Conservation (phyloP, 129 eudicot species). For the Chrysanthemum seticuspe region DNA sequence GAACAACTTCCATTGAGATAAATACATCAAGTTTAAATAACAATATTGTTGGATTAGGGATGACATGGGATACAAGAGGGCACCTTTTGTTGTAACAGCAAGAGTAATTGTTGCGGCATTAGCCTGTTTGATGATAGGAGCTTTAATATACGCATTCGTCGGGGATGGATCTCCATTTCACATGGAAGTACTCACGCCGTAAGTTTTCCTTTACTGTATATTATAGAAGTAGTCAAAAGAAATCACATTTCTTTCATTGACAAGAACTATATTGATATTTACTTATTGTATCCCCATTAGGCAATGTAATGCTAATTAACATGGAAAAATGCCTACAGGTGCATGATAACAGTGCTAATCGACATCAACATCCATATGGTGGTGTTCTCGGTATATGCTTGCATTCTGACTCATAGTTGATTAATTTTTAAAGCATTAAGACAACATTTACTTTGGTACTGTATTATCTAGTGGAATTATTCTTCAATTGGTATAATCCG, state of each 20-base stretch:
- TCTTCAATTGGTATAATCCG: too few species aligned
- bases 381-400: background rate
- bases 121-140: background rate
- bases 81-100: constrained; percentile 2
- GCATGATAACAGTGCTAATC: background rate
- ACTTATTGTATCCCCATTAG: too few species aligned
- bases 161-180: constrained; percentile 2
- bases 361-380: background rate
- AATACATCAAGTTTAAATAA: background rate
- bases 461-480: too few species aligned
- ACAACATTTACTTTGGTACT: too few species aligned
- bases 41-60: background rate
- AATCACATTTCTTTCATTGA: too few species aligned
- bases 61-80: background rate
- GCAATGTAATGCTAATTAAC: too few species aligned
- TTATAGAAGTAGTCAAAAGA: too few species aligned
- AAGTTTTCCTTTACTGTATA: background rate
- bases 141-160: background rate
- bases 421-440: too few species aligned
- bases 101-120: background rate
- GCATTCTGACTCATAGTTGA: background rate
- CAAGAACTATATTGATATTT: too few species aligned
- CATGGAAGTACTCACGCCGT: background rate
- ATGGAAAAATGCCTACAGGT: background rate
- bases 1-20: background rate